Evolutionary conservation across 352 stramenopile genomes (phyloP).

Genomic region (Phytophthora lateralis): DNA sequence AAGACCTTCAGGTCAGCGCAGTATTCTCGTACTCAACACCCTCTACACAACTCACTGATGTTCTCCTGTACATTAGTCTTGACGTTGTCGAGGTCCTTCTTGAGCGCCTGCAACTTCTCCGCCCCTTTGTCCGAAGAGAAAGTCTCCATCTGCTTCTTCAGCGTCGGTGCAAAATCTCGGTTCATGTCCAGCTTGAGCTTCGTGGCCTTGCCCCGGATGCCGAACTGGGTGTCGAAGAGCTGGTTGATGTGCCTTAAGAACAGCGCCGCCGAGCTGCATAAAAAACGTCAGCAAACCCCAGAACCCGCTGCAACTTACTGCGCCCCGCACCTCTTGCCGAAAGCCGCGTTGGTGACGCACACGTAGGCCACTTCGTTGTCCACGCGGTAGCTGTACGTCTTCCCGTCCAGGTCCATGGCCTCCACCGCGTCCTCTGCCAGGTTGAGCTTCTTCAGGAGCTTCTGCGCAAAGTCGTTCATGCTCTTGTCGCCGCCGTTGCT

Average conservation of each 20-base stretch:
- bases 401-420: conserved; percentile 82
- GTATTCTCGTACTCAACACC: not conserved
- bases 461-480: conserved; percentile 87
- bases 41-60: conserved; percentile 55
- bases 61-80: conserved; percentile 85
- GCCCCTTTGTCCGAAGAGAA: conserved; percentile 76
- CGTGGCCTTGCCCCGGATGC: conserved; percentile 85
- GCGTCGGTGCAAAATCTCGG: conserved; percentile 76
- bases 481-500: conserved; percentile 85
- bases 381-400: conserved; percentile 87
- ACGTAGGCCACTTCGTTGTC: conserved; percentile 87
- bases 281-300: conserved; percentile 6
- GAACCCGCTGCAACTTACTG: not conserved
- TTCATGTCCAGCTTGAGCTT: conserved; percentile 91
- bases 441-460: conserved; percentile 88
- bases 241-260: conserved; percentile 89
- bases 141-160: conserved; percentile 90
- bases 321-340: conserved; percentile 71
- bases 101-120: conserved; percentile 81
- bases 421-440: conserved; percentile 75
- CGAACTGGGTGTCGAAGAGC: conserved; percentile 86
- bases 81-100: conserved; percentile 82
- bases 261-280: conserved; percentile 65
- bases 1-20: conserved; percentile 5
- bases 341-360: conserved; percentile 78